Conservation (phyloP, 352 stramenopile species). For the Phytophthora capsici region DNA sequence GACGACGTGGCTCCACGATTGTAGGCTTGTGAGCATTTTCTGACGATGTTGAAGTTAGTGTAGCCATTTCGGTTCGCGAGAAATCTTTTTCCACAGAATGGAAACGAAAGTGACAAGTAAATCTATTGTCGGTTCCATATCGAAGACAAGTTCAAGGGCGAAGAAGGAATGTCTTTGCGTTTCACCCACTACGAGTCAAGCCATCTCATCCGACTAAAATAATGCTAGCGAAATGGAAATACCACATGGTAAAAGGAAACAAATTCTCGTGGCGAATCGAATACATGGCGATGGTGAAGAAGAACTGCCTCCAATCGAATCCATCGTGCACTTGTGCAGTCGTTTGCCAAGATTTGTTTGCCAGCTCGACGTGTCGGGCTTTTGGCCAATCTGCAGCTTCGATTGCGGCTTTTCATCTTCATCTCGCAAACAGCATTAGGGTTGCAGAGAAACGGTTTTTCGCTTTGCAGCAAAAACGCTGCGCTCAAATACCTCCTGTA, state of each 20-base stretch:
- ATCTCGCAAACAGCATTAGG: not conserved
- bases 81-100: no score
- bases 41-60: constrained; percentile 26
- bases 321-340: constrained; percentile 16
- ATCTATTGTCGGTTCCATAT: no score
- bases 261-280: constrained; percentile 18
- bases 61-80: constrained; percentile 24
- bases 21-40: constrained; percentile 27
- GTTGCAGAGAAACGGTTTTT: constrained; percentile 12
- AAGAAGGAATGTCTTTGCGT: constrained; percentile 1
- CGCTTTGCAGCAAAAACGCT: constrained; percentile 1
- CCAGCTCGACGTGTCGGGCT: constrained; percentile 6
- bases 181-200: constrained; percentile 18
- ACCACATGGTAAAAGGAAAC: constrained; percentile 11
- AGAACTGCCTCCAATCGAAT: not conserved
- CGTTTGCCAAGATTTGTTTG: constrained; percentile 8
- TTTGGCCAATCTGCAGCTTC: constrained; percentile 18
- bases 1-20: constrained; percentile 59
- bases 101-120: not conserved
- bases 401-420: constrained; percentile 13
- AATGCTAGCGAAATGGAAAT: constrained; percentile 11
- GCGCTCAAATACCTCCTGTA: not conserved
- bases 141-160: no score
- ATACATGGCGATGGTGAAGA: not conserved
- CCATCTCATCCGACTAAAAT: constrained; percentile 12